A percentile compares a stretch with the other conserved stretches of the same genome.
phyloP scores from a whole-genome alignment of 306 rosid genomes.

The Coriaria nepalensis region DNA sequence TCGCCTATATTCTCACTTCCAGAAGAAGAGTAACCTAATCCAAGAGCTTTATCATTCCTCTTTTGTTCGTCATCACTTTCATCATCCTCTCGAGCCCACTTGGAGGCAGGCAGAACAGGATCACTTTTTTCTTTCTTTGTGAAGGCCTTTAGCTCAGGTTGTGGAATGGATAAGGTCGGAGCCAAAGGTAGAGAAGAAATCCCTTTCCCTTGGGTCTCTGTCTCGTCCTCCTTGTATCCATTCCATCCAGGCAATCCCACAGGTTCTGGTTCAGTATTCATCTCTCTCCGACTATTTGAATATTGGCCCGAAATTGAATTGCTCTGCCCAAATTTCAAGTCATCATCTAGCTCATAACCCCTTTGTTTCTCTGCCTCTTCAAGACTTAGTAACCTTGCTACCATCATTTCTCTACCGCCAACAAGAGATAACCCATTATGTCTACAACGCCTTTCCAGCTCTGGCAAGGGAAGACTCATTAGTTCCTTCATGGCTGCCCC shows the following conservation, averaged over 20 bases:
- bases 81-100: conserved; percentile 98
- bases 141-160: conserved; percentile 64
- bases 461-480: conserved; percentile 77
- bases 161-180: conserved; percentile 47
- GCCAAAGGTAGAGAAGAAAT: conserved; percentile 31
- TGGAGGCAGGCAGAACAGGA: conserved; percentile 77
- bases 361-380: conserved; percentile 95
- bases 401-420: conserved; percentile 99
- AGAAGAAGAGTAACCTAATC: conserved; percentile 85
- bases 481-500: conserved; percentile 91
- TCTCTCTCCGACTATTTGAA: conserved; percentile 41
- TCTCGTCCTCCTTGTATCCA: conserved; percentile 41
- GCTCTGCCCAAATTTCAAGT: conserved; percentile 55
- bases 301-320: conserved; percentile 61
- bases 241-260: conserved; percentile 62
- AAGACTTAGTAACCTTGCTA: conserved; percentile 79
- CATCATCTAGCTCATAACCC: conserved; percentile 73
- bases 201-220: conserved; percentile 33
- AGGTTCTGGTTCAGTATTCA: conserved; percentile 51
- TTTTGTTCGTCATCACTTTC: conserved; percentile 84
- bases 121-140: conserved; percentile 66
- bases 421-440: conserved; percentile 96
- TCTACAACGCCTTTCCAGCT: conserved; percentile 92
- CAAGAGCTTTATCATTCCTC: conserved; percentile 50
- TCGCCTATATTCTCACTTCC: conserved; percentile 92